Base-by-base conservation (phyloP, 306 rosid genomes). In the Sophora flavescens region DNA sequence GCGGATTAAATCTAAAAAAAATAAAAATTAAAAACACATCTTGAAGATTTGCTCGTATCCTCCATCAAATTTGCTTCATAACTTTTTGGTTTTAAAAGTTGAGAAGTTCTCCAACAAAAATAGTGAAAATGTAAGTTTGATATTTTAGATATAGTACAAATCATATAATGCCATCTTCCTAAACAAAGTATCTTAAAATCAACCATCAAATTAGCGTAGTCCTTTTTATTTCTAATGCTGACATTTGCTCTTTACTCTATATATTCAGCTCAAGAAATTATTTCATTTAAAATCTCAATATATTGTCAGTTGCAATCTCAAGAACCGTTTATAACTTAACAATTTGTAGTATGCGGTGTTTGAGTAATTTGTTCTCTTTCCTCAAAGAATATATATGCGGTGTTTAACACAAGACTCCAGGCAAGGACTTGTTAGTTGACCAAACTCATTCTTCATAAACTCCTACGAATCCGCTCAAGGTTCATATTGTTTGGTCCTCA, bases 401-500 rank as follows among this genome's bases (percentile, higher is more conserved):
- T 38, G 32, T 76, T 22, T 15, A 17, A 30, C 18, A 32, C 18
- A 32, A 16, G 52, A 50, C 30, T 63, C 51, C 45, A 47, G 32
- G 32, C 30, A 48, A 50, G 41, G 63, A 36, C 42, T 51, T 36
- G 22, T 52, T 35, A 36, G 54, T 62, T 75, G 57, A 28, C 6
- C 58, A 63, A 30, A 56, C 33, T 71, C 44, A 72, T 42, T 22
- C 65, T 73, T 10, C 42, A 41, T 12, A 58, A 72, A 36, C 9
- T 62, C 72, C 72, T 75, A 47, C 7, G 6, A 42, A 67, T 71
- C 63, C 48, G 1, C 47, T 67, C 61, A 81, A 28, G 22, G 73
- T 59, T 83, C 87, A 70, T 78, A 75, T 38, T 72, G 64, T 28
- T 53, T 74, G 44, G 77, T 83, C 36, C 90, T 87, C 48, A 86